A percentile compares a stretch with the other conserved stretches of the same genome.
These are phyloP conservation scores for Bacidia rubella DNA, from an alignment of 495 filamentous ascomycete species.

Conservation along the genomic window DNA sequence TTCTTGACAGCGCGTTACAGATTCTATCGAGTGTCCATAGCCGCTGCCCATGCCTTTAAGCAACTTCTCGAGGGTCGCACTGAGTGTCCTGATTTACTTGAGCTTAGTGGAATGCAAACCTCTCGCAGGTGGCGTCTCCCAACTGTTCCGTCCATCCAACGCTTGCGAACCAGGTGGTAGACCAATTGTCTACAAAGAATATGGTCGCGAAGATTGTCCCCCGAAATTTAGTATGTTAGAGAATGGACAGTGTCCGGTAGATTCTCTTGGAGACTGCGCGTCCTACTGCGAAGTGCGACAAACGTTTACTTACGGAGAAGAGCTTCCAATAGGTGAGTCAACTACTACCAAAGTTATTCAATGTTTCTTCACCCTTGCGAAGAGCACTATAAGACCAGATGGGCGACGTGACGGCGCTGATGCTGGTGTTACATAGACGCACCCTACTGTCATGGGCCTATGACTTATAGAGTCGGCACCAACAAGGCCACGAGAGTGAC, in stretches of 20 bases:
- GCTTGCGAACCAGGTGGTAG: not conserved
- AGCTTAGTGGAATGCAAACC: too few species aligned
- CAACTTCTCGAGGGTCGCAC: too few species aligned
- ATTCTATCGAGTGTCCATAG: too few species aligned
- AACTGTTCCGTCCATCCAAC: not conserved
- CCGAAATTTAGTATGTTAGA: not conserved
- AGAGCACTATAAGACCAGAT: too few species aligned
- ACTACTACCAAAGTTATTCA: too few species aligned
- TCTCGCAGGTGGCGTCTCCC: too few species aligned
- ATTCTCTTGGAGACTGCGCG: not conserved
- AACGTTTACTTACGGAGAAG: not conserved
- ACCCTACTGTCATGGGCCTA: conserved; percentile 3
- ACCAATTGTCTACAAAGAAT: conserved; percentile 2
- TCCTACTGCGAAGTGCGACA: conserved; percentile 4
- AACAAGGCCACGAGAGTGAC: conserved; percentile 2
- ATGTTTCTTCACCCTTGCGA: too few species aligned
- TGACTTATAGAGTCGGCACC: not conserved
- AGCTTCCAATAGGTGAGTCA: conserved; percentile 4
- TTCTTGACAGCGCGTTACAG: too few species aligned
- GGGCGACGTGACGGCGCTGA: too few species aligned
- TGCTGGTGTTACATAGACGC: too few species aligned
- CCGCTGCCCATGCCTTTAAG: too few species aligned
- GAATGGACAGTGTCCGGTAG: not conserved
- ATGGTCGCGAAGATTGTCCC: not conserved
- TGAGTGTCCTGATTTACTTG: too few species aligned